Base-by-base conservation (phyloP, 306 rosid genomes). In the Mucuna pruriens region DNA sequence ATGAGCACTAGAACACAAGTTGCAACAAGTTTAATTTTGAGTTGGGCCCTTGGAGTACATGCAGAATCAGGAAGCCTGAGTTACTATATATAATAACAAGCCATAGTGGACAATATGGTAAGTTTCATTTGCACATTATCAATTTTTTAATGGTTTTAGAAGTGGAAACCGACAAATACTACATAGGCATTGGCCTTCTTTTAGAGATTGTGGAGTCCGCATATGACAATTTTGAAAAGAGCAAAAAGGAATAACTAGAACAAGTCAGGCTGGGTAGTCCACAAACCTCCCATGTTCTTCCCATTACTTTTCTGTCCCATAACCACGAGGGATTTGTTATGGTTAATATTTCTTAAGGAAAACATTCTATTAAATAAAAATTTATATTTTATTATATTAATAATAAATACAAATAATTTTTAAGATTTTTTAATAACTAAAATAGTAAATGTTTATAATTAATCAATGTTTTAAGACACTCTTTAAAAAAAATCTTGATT, bases 121-220 rank as follows among this genome's bases (percentile, higher is more conserved):
- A 90, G 78, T 82, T 87, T 80, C 33, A 79, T 54, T 10, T 52
- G 78, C 86, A 77, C 85, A 71, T 52, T 36, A 34, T 67, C 40
- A 68, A 19, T 77, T 7, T 75, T 88, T 88, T 85, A 81, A 74
- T 52, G 87, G 81, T 61, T 84, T 77, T 16, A 55, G 91, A 87
- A 84, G 90, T 81, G 92, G 91, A 89, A 90, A 80, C 91, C 92
- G 89, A 86, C 91, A 90, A 88, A 81, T 83, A 79, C 68, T 84
- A 69, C 66, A 29, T 58, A 82, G 83, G 85, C 73, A 86, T 81
- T 83, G 84, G 84, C 17, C 61, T 49, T 83, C 77, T 34, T 67
- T 71, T 33, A 78, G 83, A 79, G 88, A 76, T 60, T 80, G 85
- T 87, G 93, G 92, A 86, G 83, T 75, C 72, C 81, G 93, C 85